Evolutionary conservation across 768 basidiomycete species (phyloP).

Genomic region (Collybiopsis confluens): DNA sequence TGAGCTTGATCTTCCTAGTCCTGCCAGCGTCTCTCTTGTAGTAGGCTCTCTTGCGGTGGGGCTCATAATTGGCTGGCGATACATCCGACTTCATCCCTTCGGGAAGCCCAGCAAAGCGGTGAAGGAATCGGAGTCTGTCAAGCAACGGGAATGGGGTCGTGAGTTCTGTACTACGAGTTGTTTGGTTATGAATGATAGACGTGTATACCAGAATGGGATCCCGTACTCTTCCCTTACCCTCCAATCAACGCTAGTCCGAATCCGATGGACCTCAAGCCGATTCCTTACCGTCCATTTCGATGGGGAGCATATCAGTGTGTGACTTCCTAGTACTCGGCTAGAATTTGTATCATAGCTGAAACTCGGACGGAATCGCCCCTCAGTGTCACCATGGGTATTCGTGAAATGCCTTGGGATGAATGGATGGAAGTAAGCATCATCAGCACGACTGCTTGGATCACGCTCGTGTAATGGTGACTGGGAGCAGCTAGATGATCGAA

Average conservation of each 20-base stretch:
- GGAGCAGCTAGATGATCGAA: slow-evolving; percentile 53
- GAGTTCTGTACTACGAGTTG: neutral
- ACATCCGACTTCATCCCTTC: too few species aligned
- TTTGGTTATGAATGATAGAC: neutral
- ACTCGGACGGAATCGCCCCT: neutral
- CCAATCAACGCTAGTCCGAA: slow-evolving; percentile 34
- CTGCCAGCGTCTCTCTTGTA: too few species aligned
- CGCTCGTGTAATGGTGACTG: too few species aligned
- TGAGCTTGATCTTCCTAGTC: too few species aligned
- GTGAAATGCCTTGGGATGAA: slow-evolving; percentile 61
- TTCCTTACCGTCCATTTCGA: slow-evolving; percentile 64
- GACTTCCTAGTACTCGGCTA: neutral
- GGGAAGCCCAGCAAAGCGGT: too few species aligned
- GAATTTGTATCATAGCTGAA: neutral
- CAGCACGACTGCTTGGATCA: too few species aligned
- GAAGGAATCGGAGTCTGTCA: too few species aligned
- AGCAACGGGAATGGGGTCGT: slow-evolving; percentile 7
- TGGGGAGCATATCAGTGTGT: slow-evolving; percentile 62
- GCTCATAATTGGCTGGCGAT: too few species aligned
- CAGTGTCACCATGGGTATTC: slow-evolving; percentile 69
- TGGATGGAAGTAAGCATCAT: slow-evolving; percentile 60
- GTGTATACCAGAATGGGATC: slow-evolving; percentile 39
- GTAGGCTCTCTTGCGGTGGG: too few species aligned
- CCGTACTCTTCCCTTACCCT: slow-evolving; percentile 49
- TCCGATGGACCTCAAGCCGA: slow-evolving; percentile 44